Base-by-base conservation (phyloP, 1,139 yeast species). In the Kodamaea fungicola region DNA sequence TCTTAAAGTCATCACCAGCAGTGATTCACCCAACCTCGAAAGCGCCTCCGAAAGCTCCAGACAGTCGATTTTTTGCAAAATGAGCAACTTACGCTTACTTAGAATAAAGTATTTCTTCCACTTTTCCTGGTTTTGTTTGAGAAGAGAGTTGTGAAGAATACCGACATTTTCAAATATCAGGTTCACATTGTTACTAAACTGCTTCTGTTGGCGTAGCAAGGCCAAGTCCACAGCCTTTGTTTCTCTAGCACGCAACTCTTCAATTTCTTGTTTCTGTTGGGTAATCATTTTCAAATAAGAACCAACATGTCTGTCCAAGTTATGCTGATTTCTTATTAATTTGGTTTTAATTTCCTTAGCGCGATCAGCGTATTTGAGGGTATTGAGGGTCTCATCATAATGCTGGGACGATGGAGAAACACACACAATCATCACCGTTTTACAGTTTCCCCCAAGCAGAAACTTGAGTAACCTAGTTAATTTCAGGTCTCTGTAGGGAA, bases 391-490 rank as follows among this genome's bases (percentile, higher is more conserved):
- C 54, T 90, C 97, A 54, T 90, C 97, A 55, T 87, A 88, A 57
- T 90, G 96, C 29, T 72, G 74, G 25, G 86, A 76, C 44, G 89
- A 83, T 0, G 97, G 97, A 3, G 95, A 83, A 3, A 90, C 77
- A 61, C 97, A 90, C 1, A 89, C 97, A 49, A 90, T 87, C 97
- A 90, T 90, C 4, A 88, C 92, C 0, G 97, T 90, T 57, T 86
- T 84, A 61, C 97, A 89, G 55, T 88, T 87, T 0, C 97, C 97
- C 4, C 96, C 96, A n/a, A 90, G 67, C 0, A 96, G 88, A 55
- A 86, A 88, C 54, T 89, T 88, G 39, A 90, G 71, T 36, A 90
- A 64, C 46, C 97, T 64, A 0, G 97, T 90, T 37, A 90, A 68
- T 51, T 89, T 89, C 5, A 96, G 87, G 57, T 90, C 95, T 47